A percentile compares a stretch with the other conserved stretches of the same genome.
Evolutionary conservation across 352 stramenopile species (phyloP).

Genomic region (Pythium aquatile): DNA sequence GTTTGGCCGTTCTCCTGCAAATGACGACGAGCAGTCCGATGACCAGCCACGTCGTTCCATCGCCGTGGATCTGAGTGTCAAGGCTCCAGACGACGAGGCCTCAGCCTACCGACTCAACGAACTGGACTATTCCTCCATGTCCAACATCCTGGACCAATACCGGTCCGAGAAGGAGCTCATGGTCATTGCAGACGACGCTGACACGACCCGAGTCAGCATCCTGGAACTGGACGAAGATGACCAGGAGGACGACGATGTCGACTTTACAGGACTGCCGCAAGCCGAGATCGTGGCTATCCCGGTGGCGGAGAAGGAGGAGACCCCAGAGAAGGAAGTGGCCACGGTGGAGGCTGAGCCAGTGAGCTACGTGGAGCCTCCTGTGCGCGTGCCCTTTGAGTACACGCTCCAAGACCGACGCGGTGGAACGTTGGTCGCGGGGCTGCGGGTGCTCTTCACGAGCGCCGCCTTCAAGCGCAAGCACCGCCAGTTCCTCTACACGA

Average conservation of each 20-base stretch:
- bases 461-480: conserved; percentile 53
- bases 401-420: conserved; percentile 47
- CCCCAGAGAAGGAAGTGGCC: not conserved
- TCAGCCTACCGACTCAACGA: conserved; percentile 18
- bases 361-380: conserved; percentile 32
- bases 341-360: not conserved
- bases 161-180: conserved; percentile 15
- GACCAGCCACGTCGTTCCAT: conserved; percentile 1
- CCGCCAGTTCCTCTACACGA: conserved; percentile 36
- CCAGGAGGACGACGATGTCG: not conserved
- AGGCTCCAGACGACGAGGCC: conserved; percentile 7
- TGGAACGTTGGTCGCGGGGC: conserved; percentile 47
- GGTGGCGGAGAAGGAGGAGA: conserved; percentile 1
- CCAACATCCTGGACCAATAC: conserved; percentile 24
- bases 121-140: conserved; percentile 19
- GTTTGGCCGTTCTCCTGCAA: conserved; percentile 3
- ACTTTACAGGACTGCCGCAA: conserved; percentile 12
- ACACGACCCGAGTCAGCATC: conserved; percentile 18
- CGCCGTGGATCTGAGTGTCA: not conserved
- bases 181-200: conserved; percentile 4
- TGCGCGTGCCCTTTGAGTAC: conserved; percentile 53
- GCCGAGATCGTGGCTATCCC: conserved; percentile 14
- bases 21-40: not conserved
- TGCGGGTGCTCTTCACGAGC: conserved; percentile 55
- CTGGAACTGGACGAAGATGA: conserved; percentile 22